Conservation (phyloP, 2,329 filamentous ascomycete species). For the Coccinonectria pachysandricola region DNA sequence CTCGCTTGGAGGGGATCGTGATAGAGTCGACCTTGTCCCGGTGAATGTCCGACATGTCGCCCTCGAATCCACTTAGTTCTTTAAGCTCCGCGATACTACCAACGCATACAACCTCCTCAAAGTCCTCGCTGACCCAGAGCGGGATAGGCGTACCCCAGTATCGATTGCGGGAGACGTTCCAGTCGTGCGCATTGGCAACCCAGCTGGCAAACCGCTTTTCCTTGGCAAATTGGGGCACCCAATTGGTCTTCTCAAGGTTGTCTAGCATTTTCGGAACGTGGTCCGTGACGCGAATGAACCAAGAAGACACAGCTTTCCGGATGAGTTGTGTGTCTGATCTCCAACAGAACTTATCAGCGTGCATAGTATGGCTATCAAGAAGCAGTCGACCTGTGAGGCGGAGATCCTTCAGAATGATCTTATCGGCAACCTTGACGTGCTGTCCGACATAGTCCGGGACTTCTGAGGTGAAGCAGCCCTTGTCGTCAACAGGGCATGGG, state of each 20-base stretch:
- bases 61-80: constrained; percentile 14
- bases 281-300: constrained; percentile 18
- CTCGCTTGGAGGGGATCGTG: constrained; percentile 16
- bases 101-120: constrained; percentile 16
- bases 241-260: constrained; percentile 15
- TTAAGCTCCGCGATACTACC: constrained; percentile 16
- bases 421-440: constrained; percentile 18
- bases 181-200: constrained; percentile 15
- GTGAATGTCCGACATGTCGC: constrained; percentile 13
- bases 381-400: constrained; percentile 12
- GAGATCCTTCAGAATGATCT: constrained; percentile 17
- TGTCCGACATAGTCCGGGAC: constrained; percentile 16
- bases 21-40: constrained; percentile 18
- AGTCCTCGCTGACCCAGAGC: constrained; percentile 18
- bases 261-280: constrained; percentile 13
- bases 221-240: constrained; percentile 16
- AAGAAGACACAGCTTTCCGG: constrained; percentile 17
- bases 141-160: constrained; percentile 19
- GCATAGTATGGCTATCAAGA: constrained; percentile 13
- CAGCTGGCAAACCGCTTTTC: constrained; percentile 19
- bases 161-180: constrained; percentile 15
- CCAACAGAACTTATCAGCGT: constrained; percentile 18
- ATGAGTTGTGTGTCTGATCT: constrained; percentile 20
- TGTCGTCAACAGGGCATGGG: constrained; percentile 60
- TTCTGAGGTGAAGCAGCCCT: constrained; percentile 17